These are phyloP conservation scores for Silene uniflora DNA, from an alignment of 148 eudicot genomes.

Conservation along the genomic window DNA sequence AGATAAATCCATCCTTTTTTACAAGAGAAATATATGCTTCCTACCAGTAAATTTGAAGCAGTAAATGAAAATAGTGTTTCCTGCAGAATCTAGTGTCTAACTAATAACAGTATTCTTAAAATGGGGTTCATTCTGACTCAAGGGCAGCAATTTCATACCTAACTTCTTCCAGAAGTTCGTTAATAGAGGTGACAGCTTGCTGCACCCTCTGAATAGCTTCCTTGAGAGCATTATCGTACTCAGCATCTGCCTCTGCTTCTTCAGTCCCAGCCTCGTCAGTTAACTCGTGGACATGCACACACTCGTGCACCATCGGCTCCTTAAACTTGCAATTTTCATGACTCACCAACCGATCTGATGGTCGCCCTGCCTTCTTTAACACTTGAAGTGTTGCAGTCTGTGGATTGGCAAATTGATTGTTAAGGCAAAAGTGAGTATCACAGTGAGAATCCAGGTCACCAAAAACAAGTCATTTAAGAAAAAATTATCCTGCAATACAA, in stretches of 20 bases:
- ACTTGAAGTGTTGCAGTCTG: slow-evolving; percentile 90
- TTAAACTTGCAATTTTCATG: slow-evolving; percentile 76
- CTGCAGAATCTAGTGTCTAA: neutral
- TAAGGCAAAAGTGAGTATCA: slow-evolving; percentile 8
- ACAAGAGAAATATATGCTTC: neutral
- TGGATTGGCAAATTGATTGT: slow-evolving; percentile 19
- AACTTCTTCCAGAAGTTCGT: slow-evolving; percentile 54
- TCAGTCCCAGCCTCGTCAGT: slow-evolving; percentile 91
- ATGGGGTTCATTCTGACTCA: slow-evolving; percentile 38
- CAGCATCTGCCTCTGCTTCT: slow-evolving; percentile 98
- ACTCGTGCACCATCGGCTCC: slow-evolving; percentile 64
- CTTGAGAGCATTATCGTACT: slow-evolving; percentile 73
- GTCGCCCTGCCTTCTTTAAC: slow-evolving; percentile 92
- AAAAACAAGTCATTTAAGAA: neutral
- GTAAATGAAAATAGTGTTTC: neutral
- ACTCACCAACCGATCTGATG: slow-evolving; percentile 80
- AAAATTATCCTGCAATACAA: neutral
- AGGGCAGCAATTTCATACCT: slow-evolving; percentile 77
- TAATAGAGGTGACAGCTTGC: slow-evolving; percentile 72
- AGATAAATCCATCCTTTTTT: neutral
- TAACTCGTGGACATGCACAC: slow-evolving; percentile 86
- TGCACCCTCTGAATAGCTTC: slow-evolving; percentile 90
- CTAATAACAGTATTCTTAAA: neutral
- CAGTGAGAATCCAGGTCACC: neutral
- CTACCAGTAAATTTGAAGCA: neutral